A percentile compares a stretch with the other conserved stretches of the same genome.
Conservation (phyloP, 805 yeast genomes). For the Komagataella pastoris region DNA sequence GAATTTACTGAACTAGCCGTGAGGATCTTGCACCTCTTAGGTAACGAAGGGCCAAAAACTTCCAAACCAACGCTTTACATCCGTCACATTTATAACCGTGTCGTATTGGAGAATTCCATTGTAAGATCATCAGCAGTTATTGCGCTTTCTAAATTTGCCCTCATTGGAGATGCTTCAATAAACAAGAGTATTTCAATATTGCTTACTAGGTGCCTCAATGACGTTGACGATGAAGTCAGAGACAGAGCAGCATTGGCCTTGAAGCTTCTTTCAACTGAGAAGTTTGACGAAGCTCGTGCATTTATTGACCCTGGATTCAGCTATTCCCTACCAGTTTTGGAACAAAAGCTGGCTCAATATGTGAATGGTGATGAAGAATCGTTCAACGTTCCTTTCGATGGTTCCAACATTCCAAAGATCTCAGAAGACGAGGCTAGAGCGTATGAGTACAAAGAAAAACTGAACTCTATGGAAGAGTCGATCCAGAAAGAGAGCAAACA, state of each 20-base stretch:
- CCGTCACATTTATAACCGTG: slow-evolving; percentile 93
- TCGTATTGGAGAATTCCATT: slow-evolving; percentile 89
- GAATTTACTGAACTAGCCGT: slow-evolving; percentile 90
- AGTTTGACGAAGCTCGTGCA: slow-evolving; percentile 24
- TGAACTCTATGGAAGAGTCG: slow-evolving; percentile 17
- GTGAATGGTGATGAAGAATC: slow-evolving; percentile 37
- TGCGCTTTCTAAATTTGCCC: slow-evolving; percentile 83
- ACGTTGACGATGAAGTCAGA: slow-evolving; percentile 92
- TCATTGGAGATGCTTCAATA: slow-evolving; percentile 57
- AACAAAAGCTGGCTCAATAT: slow-evolving; percentile 61
- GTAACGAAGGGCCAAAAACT: slow-evolving; percentile 88
- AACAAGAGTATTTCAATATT: slow-evolving; percentile 59
- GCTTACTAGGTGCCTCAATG: slow-evolving; percentile 73
- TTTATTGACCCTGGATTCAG: slow-evolving; percentile 56
- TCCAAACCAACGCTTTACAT: slow-evolving; percentile 80
- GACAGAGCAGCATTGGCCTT: slow-evolving; percentile 89
- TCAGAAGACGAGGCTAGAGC: slow-evolving; percentile 60
- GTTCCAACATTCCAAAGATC: slow-evolving; percentile 48
- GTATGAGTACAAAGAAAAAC: slow-evolving; percentile 42
- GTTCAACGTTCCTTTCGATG: slow-evolving; percentile 54
- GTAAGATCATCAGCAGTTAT: slow-evolving; percentile 93
- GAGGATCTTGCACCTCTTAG: slow-evolving; percentile 83
- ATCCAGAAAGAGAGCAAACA: slow-evolving; percentile 20
- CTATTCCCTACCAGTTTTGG: slow-evolving; percentile 68
- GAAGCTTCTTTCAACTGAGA: slow-evolving; percentile 37